Conservation (phyloP, 2,329 filamentous ascomycete genomes). For the Grosmannia huntii region DNA sequence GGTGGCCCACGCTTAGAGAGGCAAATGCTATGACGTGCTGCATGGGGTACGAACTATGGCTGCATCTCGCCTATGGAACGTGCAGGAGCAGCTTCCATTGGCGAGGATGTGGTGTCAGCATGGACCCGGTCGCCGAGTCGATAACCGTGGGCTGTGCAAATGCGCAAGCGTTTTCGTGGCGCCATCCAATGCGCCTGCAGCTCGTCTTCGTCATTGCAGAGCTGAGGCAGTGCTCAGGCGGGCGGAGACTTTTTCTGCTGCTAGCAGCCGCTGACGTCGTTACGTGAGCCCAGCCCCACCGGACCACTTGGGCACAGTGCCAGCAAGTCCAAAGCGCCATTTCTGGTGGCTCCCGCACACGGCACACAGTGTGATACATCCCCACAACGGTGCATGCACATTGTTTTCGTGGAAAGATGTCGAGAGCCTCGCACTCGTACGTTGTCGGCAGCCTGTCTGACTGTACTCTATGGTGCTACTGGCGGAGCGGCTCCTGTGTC, state of each 20-base stretch:
- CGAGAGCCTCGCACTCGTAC: background rate
- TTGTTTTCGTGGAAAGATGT: background rate
- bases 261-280: too few species aligned
- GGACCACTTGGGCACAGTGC: too few species aligned
- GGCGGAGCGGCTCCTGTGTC: background rate
- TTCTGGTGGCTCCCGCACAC: background rate
- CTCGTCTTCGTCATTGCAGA: too few species aligned
- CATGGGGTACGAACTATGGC: background rate
- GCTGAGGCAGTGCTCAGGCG: too few species aligned
- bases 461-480: background rate
- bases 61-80: background rate
- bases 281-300: background rate
- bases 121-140: background rate
- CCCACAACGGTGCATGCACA: background rate
- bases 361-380: background rate
- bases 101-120: background rate
- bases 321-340: background rate
- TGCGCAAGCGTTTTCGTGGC: too few species aligned
- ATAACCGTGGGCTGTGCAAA: too few species aligned
- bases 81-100: background rate
- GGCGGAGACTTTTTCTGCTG: too few species aligned
- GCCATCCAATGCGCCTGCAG: too few species aligned
- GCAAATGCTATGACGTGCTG: background rate
- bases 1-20: background rate
- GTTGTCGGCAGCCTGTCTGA: background rate